Percentiles rank a stretch among this genome's conserved stretches.
These are phyloP conservation scores for Pseudogymnoascus sp. DNA, from an alignment of 2,329 filamentous ascomycete genomes.

Conservation along the genomic window DNA sequence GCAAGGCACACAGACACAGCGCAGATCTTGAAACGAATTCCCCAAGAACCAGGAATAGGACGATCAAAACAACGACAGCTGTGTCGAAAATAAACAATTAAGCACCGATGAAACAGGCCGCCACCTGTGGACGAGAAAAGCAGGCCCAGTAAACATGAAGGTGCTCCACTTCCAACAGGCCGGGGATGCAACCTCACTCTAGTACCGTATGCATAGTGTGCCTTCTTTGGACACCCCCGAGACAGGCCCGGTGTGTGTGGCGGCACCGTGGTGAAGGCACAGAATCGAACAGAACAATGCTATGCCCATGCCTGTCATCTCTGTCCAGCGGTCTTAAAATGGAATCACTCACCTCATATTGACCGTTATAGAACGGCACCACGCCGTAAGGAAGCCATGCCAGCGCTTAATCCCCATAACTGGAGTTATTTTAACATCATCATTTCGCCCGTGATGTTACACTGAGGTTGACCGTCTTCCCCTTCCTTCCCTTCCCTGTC, in stretches of 20 bases:
- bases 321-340: background rate
- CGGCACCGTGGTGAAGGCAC: background rate
- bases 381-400: background rate
- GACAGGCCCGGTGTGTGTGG: background rate
- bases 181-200: background rate
- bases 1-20: background rate
- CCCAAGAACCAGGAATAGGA: background rate
- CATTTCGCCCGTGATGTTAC: background rate
- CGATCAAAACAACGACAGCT: background rate
- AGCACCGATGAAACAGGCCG: constrained; percentile 1
- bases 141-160: background rate
- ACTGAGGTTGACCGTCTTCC: background rate
- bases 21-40: constrained; percentile 4
- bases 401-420: background rate
- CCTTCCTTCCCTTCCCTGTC: background rate
- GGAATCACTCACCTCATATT: background rate
- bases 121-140: background rate
- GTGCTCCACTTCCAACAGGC: background rate
- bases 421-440: background rate
- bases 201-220: background rate
- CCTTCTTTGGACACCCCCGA: background rate
- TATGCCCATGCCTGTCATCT: background rate
- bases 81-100: constrained; percentile 1
- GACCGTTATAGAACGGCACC: background rate
- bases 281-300: background rate